These are phyloP conservation scores for Papiliotrema laurentii DNA, from an alignment of 1,284 basidiomycete species.

Conservation along the genomic window DNA sequence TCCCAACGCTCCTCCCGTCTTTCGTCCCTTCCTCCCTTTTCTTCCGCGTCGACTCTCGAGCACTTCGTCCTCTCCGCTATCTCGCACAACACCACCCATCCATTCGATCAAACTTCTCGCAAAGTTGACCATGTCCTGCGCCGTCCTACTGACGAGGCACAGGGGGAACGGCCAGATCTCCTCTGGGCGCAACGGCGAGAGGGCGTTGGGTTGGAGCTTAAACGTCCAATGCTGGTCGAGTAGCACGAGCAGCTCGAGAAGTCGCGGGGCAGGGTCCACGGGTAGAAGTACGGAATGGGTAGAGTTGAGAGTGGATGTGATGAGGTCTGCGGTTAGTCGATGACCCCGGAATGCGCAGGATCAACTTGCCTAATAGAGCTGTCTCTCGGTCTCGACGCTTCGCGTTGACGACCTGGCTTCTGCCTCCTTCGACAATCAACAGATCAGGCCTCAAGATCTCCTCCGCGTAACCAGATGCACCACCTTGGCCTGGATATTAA, in stretches of 20 bases:
- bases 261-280: constrained; percentile 86
- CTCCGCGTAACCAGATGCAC: constrained; percentile 53
- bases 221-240: constrained; percentile 98
- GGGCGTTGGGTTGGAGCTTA: constrained; percentile 56
- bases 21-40: constrained; percentile 58
- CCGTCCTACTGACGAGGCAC: constrained; percentile 84
- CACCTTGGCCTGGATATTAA: constrained; percentile 55
- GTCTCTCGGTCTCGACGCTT: constrained; percentile 88
- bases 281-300: constrained; percentile 86
- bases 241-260: constrained; percentile 89
- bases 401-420: constrained; percentile 73
- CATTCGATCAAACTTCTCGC: constrained; percentile 98
- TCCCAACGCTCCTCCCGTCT: constrained; percentile 35
- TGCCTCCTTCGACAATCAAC: constrained; percentile 87
- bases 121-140: constrained; percentile 89
- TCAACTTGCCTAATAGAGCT: constrained; percentile 68
- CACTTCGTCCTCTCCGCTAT: constrained; percentile 75
- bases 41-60: constrained; percentile 48
- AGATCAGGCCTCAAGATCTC: constrained; percentile 83
- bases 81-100: constrained; percentile 89
- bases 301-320: constrained; percentile 70
- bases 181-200: neutral
- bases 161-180: constrained; percentile 59
- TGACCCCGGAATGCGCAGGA: neutral
- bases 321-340: constrained; percentile 59